Evolutionary conservation across 495 filamentous ascomycete species (phyloP).

Genomic region (Hypoxylon fuscum): DNA sequence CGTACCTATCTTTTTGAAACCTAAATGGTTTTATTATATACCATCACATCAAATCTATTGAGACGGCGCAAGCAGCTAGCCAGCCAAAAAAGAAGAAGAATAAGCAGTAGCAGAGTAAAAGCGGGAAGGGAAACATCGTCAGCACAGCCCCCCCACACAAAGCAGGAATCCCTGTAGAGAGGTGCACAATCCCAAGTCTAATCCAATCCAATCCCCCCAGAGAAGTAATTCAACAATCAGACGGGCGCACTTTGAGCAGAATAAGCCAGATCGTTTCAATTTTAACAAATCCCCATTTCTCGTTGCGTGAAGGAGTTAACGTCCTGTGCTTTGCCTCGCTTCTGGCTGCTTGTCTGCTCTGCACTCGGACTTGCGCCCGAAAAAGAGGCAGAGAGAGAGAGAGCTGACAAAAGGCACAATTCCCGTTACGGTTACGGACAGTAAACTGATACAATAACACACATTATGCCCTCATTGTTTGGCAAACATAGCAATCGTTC

Average conservation of each 20-base stretch:
- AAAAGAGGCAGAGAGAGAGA: slow-evolving; percentile 22
- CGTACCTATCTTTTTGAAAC: slow-evolving; percentile 28
- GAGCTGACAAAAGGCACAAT: slow-evolving; percentile 14
- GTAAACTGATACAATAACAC: slow-evolving; percentile 48
- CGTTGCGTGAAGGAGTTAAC: slow-evolving; percentile 17
- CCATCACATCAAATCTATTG: background rate
- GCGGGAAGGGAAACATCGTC: slow-evolving; percentile 28
- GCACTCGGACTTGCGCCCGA: slow-evolving; percentile 22
- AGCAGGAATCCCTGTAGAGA: slow-evolving; percentile 32
- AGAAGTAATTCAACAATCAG: slow-evolving; percentile 22
- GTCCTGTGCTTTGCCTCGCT: slow-evolving; percentile 33
- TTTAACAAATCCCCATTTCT: slow-evolving; percentile 23
- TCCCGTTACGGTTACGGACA: slow-evolving; percentile 22
- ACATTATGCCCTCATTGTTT: slow-evolving; percentile 54
- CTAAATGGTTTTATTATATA: slow-evolving; percentile 21
- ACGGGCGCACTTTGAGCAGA: slow-evolving; percentile 24
- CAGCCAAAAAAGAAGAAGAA: slow-evolving; percentile 6
- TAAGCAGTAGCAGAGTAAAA: slow-evolving; percentile 7
- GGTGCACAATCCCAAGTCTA: too few species aligned
- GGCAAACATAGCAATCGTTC: slow-evolving; percentile 58
- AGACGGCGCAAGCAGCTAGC: slow-evolving; percentile 1
- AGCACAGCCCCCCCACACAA: slow-evolving; percentile 41
- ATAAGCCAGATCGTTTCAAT: slow-evolving; percentile 38
- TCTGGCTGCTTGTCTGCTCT: slow-evolving; percentile 17
- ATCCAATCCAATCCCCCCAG: slow-evolving; percentile 30